These are phyloP conservation scores for Galeopsis tetrahit DNA, from an alignment of 257 asterid species.

Conservation along the genomic window DNA sequence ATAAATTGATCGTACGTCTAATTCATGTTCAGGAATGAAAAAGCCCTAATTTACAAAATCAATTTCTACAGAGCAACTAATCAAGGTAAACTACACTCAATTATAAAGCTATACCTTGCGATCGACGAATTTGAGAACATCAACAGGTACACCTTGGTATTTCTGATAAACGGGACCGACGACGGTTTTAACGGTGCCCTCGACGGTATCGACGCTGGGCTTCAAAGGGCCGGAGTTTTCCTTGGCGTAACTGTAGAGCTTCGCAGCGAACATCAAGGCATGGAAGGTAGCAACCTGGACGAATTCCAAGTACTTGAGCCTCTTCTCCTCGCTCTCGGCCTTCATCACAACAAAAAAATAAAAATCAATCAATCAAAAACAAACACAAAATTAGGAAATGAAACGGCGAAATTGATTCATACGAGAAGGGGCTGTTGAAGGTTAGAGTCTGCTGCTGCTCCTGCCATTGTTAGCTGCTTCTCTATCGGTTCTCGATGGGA, in stretches of 20 bases:
- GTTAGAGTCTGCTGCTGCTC: conserved; percentile 36
- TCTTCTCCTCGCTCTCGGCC: conserved; percentile 57
- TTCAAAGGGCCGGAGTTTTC: conserved; percentile 88
- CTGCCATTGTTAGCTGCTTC: conserved; percentile 37
- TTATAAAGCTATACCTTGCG: conserved; percentile 60
- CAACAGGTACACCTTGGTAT: conserved; percentile 58
- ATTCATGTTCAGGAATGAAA: background rate
- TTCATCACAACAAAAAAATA: conserved; percentile 26
- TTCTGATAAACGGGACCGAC: conserved; percentile 79
- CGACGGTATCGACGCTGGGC: conserved; percentile 77
- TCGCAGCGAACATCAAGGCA: conserved; percentile 59
- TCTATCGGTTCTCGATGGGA: background rate
- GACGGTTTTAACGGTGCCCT: conserved; percentile 82
- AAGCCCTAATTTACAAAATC: background rate
- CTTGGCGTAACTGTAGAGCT: conserved; percentile 70
- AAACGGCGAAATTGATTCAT: background rate
- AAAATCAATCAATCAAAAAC: background rate
- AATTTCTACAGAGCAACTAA: background rate
- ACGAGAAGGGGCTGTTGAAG: conserved; percentile 41
- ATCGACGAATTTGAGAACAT: conserved; percentile 78
- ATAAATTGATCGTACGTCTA: background rate
- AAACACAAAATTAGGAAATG: background rate
- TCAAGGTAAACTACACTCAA: background rate
- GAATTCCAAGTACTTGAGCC: conserved; percentile 73
- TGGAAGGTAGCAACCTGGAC: conserved; percentile 69